These are phyloP conservation scores for Coemansia sp. DNA, from an alignment of 192 early-diverging fungal genomes.

Conservation along the genomic window DNA sequence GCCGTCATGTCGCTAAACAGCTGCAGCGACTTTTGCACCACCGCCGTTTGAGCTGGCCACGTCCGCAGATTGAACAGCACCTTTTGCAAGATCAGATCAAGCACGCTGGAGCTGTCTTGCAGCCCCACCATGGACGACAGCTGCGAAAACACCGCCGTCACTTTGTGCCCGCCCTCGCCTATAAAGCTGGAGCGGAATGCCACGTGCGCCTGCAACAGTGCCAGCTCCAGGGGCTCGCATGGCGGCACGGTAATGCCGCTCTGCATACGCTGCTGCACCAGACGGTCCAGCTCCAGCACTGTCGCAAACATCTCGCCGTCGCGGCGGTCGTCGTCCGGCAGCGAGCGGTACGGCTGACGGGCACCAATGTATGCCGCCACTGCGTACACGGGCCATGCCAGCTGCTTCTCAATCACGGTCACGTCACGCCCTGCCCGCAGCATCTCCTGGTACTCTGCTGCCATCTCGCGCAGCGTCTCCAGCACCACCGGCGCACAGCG, in stretches of 20 bases:
- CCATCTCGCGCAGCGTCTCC: conserved; percentile 58
- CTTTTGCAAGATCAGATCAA: conserved; percentile 36
- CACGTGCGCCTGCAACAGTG: conserved; percentile 76
- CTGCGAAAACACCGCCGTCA: conserved; percentile 63
- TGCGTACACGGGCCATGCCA: conserved; percentile 80
- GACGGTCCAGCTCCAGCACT: conserved; percentile 67
- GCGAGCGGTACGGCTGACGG: conserved; percentile 69
- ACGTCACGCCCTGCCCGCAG: conserved; percentile 46
- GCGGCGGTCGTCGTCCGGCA: conserved; percentile 74
- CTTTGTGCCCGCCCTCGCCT: conserved; percentile 63
- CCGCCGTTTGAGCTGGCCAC: conserved; percentile 55
- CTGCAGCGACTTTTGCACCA: conserved; percentile 65
- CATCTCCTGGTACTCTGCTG: conserved; percentile 59
- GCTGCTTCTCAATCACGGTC: conserved; percentile 57
- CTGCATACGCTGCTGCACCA: conserved; percentile 60
- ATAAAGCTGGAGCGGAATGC: conserved; percentile 80
- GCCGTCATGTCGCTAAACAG: conserved; percentile 75
- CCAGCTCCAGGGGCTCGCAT: conserved; percentile 68
- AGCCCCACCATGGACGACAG: conserved; percentile 68
- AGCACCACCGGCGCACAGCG: conserved; percentile 55
- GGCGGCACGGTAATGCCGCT: conserved; percentile 51
- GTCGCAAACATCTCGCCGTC: conserved; percentile 75
- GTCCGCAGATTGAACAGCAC: conserved; percentile 63
- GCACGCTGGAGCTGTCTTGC: conserved; percentile 54
- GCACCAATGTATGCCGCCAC: conserved; percentile 66